Conservation (phyloP, 2,329 filamentous ascomycete genomes). For the Trichoderma citrinoviride region DNA sequence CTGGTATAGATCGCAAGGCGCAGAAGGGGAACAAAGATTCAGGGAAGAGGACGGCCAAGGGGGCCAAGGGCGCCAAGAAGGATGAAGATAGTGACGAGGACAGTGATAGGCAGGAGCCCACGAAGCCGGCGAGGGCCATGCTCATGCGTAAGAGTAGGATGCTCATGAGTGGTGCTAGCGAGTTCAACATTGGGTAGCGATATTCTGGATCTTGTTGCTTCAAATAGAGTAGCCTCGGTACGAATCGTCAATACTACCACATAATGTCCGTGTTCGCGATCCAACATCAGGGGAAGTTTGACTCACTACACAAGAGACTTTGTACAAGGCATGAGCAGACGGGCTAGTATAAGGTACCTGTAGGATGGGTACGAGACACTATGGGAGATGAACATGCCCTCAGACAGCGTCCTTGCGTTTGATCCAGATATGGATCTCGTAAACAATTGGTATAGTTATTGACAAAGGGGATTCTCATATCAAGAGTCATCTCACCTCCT, state of each 20-base stretch:
- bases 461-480: background rate
- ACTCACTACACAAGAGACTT: no score
- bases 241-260: background rate
- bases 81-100: constrained; percentile 39
- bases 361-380: no score
- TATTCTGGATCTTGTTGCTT: background rate
- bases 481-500: background rate
- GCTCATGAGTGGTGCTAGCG: constrained; percentile 61
- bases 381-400: background rate
- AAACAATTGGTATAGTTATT: background rate
- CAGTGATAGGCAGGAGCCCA: constrained; percentile 34
- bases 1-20: constrained; percentile 49
- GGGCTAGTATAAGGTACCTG: no score
- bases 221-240: background rate
- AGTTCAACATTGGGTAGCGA: constrained; percentile 65
- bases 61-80: background rate
- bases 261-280: background rate
- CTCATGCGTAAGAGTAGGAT: constrained; percentile 62
- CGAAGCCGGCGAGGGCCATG: constrained; percentile 40
- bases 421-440: background rate
- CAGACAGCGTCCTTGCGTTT: background rate
- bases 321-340: no score
- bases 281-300: no score
- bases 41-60: constrained; percentile 27
- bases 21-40: constrained; percentile 34